These are phyloP conservation scores for Phyllosticta ampelicida DNA, from an alignment of 2,329 filamentous ascomycete species.

Conservation along the genomic window DNA sequence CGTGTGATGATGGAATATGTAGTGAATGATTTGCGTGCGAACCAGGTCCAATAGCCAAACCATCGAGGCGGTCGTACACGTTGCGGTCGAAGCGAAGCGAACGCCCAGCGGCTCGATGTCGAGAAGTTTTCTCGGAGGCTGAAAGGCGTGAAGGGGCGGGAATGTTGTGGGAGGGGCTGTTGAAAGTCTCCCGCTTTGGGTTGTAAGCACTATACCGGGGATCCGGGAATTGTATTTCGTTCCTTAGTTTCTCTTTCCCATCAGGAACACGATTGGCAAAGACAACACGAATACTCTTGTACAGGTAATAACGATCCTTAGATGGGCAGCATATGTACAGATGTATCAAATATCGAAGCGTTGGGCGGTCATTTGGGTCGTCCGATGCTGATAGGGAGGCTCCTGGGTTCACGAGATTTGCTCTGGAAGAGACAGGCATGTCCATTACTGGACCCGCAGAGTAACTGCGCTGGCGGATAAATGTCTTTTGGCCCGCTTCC, in stretches of 20 bases:
- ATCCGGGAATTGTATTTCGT: constrained; percentile 82
- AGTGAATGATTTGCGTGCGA: background rate
- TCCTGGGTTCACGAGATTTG: constrained; percentile 41
- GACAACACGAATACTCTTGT: constrained; percentile 85
- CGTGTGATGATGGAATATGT: constrained; percentile 8
- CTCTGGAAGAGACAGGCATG: constrained; percentile 42
- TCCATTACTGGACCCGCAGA: constrained; percentile 72
- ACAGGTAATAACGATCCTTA: constrained; percentile 75
- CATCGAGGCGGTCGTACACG: constrained; percentile 17
- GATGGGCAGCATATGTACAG: constrained; percentile 84
- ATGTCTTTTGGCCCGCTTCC: constrained; percentile 90
- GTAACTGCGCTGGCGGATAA: constrained; percentile 88
- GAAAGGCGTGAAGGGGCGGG: constrained; percentile 15
- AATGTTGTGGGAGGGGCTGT: constrained; percentile 12
- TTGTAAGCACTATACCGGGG: constrained; percentile 82
- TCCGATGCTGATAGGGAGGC: constrained; percentile 40
- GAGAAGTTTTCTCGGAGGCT: constrained; percentile 17
- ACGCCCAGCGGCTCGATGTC: constrained; percentile 25
- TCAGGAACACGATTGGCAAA: constrained; percentile 96
- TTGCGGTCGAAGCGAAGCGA: constrained; percentile 23
- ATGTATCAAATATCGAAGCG: constrained; percentile 81
- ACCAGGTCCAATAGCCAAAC: background rate
- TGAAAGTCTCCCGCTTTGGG: constrained; percentile 38
- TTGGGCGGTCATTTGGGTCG: constrained; percentile 52
- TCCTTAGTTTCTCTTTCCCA: constrained; percentile 82